Base-by-base conservation (phyloP, 2,329 filamentous ascomycete species). In the Ramularia endophylla region DNA sequence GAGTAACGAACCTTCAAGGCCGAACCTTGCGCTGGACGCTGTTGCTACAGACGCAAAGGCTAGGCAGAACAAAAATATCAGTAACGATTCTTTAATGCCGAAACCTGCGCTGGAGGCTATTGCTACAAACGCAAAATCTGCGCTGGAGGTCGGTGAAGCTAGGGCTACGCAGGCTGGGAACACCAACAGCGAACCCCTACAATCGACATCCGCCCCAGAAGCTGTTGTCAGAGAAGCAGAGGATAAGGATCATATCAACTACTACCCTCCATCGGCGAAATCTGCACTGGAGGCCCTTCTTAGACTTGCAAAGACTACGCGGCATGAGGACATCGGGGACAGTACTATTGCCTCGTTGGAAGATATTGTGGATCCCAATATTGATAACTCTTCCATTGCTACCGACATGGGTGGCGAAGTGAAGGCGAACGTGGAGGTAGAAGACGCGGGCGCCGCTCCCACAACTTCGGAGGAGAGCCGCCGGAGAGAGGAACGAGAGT, bases 291-390 rank as follows among this genome's bases (percentile, higher is more conserved):
- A 65, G 38, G 64, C 66, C n/a, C 55, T 72, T 13, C 56, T 72
- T 1, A 54, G 61, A 38, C 59, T 66, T 48, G 64, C 63, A 5
- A 61, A 38, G 27, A 45, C 46, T 12, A 57, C 53, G 8, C 46
- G 51, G 9, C 58, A 64, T 13, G 36, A 44, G 9, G 51, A 58
- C 20, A 62, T 64, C 28, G 69, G 69, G 27, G 70, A 73, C 20
- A 67, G 65, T 13, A 73, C 70, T 3, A 65, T 72, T 31, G 64
- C 69, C 33, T 71, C 68, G 3, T 57, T 73, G 6, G 67, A 72
- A 51, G 65, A 69, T 27, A 62, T 73, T 9, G 61, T 69, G 9
- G 49, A 59, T 13, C 60, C 58, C 12, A 36, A 49, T n/a, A 37
- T 47, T 5, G 50, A 43, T 6, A 55, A 55, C 54, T 40, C 53